Evolutionary conservation across 805 yeast species (phyloP).

Genomic region (Kurtzmaniella fragi): DNA sequence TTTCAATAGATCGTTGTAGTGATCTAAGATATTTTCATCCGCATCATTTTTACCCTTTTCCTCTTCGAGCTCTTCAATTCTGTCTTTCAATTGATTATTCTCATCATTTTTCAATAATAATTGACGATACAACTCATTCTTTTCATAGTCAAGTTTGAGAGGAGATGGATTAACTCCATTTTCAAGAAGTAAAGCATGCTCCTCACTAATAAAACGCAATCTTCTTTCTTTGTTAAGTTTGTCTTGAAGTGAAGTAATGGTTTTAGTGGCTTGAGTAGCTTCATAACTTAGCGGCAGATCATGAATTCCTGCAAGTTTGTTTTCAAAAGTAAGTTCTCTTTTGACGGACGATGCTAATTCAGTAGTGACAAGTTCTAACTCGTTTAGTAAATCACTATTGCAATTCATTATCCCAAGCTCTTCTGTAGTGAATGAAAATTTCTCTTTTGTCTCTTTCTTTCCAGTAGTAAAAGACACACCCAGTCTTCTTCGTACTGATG

Average conservation of each 20-base stretch:
- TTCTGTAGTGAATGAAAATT: slow-evolving; percentile 44
- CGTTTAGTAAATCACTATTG: slow-evolving; percentile 54
- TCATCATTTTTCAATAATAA: slow-evolving; percentile 44
- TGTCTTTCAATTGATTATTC: slow-evolving; percentile 43
- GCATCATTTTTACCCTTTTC: slow-evolving; percentile 6
- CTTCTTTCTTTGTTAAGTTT: slow-evolving; percentile 60
- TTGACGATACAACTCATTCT: slow-evolving; percentile 46
- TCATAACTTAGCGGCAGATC: neutral
- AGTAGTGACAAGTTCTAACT: slow-evolving; percentile 61
- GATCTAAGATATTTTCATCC: slow-evolving; percentile 28
- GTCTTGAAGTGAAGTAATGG: slow-evolving; percentile 48
- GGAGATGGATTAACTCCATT: slow-evolving; percentile 49
- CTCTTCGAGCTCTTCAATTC: slow-evolving; percentile 32
- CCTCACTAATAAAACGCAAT: slow-evolving; percentile 66
- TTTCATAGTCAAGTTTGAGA: slow-evolving; percentile 52
- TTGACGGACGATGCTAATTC: slow-evolving; percentile 71
- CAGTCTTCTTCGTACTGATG: neutral
- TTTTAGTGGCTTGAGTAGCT: slow-evolving; percentile 5
- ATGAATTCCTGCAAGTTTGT: slow-evolving; percentile 23
- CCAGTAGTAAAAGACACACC: neutral
- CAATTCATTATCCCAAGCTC: slow-evolving; percentile 60
- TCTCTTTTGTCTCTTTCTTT: slow-evolving; percentile 4
- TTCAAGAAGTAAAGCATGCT: slow-evolving; percentile 54
- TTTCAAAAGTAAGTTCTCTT: slow-evolving; percentile 61
- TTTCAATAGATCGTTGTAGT: slow-evolving; percentile 33